Evolutionary conservation across 2,329 filamentous ascomycete species (phyloP), one percentile per base, ranked within the genome.

Genomic region (Fusarium poae): DNA sequence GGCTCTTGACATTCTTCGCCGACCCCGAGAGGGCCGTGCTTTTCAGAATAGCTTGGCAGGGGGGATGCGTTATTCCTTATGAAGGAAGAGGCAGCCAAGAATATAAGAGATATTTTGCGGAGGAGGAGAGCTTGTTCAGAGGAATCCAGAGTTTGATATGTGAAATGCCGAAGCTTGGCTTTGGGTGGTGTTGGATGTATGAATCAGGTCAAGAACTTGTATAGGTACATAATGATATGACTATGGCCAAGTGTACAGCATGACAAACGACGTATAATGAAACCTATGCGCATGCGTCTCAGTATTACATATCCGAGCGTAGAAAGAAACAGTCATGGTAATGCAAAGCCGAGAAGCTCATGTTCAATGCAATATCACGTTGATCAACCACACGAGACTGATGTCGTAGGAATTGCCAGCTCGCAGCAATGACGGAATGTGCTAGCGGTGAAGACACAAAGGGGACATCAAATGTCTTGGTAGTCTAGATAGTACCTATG

Each of bases 21-120:
- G 60, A 62, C 69, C 58, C 71, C 71, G 71, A 74, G 57, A 53
- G 60, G 71, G 58, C 67, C 69, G 71, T 71, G 64, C 57, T 48
- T 25, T 35, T 65, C 34, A 53, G 56, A 40, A 53, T 49, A 39
- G 60, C 52, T 60, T 57, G 57, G 52, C 67, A 63, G 62, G 67
- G 66, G 58, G 23, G 15, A 45, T 39, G 29, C 58, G 27, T 60
- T 65, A 48, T 65, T 64, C 23, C 29, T 37, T 32, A 37, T 32
- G 18, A 35, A 39, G 30, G 32, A 59, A 65, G 67, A 70, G 54
- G 63, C 62, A 67, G 57, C 66, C 66, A 67, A 70, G 57, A 57
- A 44, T 62, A 53, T 32, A 43, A 30, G 42, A 42, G 45, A 23
- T 37, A 25, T 39, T 55, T 40, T 51, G 34, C 39, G 49, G 65